A percentile compares a stretch with the other conserved stretches of the same genome.
phyloP scores from a whole-genome alignment of 306 rosid genomes.

The Lathyrus aphaca region DNA sequence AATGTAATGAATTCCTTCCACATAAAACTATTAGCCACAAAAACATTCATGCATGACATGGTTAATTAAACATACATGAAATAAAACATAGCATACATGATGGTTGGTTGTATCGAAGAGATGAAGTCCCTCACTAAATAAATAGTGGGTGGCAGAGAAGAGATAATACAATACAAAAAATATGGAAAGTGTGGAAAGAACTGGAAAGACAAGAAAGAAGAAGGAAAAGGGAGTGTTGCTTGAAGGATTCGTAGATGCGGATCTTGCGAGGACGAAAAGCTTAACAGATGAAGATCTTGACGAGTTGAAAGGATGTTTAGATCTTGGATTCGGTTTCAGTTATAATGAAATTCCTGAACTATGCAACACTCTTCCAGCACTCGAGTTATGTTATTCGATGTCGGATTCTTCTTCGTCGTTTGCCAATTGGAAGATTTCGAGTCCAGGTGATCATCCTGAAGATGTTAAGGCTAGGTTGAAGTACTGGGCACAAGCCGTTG shows the following conservation, averaged over 20 bases:
- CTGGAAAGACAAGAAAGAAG: constrained; percentile 44
- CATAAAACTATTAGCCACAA: background rate
- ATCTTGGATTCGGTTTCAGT: constrained; percentile 89
- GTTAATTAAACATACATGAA: background rate
- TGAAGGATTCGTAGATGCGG: constrained; percentile 71
- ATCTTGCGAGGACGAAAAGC: constrained; percentile 69
- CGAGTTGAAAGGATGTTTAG: constrained; percentile 82
- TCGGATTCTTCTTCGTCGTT: constrained; percentile 41
- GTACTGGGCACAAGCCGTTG: constrained; percentile 93
- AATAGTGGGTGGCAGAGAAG: background rate
- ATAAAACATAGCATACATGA: background rate
- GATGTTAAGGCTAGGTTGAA: constrained; percentile 95
- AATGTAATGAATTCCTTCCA: background rate
- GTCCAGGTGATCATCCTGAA: constrained; percentile 92
- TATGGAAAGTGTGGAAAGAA: constrained; percentile 47
- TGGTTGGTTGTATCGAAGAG: no score
- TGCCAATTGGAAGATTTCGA: constrained; percentile 87
- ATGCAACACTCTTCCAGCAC: constrained; percentile 84
- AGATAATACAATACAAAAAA: background rate
- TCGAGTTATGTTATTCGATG: constrained; percentile 83
- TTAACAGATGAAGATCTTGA: constrained; percentile 83
- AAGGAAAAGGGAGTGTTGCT: constrained; percentile 67
- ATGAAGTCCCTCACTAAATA: background rate
- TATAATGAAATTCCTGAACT: constrained; percentile 90
- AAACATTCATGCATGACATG: background rate